phyloP scores from a whole-genome alignment of 2,329 filamentous ascomycete species.

The Lachnellula cervina region DNA sequence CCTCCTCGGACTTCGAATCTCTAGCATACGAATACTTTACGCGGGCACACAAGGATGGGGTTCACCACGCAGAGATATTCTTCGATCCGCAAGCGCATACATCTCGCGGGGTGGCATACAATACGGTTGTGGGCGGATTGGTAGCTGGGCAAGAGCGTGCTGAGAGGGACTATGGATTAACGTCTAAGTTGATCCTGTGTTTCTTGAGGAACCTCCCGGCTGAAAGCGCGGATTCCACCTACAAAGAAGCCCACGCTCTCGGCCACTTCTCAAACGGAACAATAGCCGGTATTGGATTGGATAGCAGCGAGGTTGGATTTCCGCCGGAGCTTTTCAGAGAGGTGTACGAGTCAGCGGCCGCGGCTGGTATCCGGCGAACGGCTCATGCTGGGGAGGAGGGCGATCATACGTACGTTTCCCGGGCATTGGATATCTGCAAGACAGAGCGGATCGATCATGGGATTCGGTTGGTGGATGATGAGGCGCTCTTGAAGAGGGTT shows the following conservation, averaged over 20 bases:
- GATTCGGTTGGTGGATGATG: constrained; percentile 58
- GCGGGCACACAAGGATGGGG: constrained; percentile 57
- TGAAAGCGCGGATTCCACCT: constrained; percentile 46
- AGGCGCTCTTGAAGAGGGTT: constrained; percentile 52
- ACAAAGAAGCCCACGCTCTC: constrained; percentile 36
- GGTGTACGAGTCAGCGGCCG: constrained; percentile 52
- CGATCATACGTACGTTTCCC: constrained; percentile 58
- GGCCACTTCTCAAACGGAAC: constrained; percentile 47
- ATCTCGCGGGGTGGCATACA: constrained; percentile 56
- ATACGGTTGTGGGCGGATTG: constrained; percentile 61
- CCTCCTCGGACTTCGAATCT: constrained; percentile 63
- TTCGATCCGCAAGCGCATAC: constrained; percentile 77
- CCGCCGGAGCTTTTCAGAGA: constrained; percentile 57
- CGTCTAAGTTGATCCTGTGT: constrained; percentile 64
- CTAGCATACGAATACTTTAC: constrained; percentile 69
- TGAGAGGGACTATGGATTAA: constrained; percentile 57
- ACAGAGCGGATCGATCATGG: constrained; percentile 72
- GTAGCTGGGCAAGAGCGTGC: constrained; percentile 55
- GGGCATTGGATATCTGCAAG: constrained; percentile 56
- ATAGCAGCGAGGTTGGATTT: constrained; percentile 56
- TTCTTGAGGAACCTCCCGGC: constrained; percentile 66
- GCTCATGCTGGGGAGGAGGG: constrained; percentile 75
- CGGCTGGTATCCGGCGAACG: constrained; percentile 55
- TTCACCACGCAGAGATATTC: constrained; percentile 72
- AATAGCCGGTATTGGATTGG: constrained; percentile 61